These are phyloP conservation scores for Marchantia polymorpha DNA, from an alignment of 225 moss, liverwort and hornwort species.

Conservation along the genomic window DNA sequence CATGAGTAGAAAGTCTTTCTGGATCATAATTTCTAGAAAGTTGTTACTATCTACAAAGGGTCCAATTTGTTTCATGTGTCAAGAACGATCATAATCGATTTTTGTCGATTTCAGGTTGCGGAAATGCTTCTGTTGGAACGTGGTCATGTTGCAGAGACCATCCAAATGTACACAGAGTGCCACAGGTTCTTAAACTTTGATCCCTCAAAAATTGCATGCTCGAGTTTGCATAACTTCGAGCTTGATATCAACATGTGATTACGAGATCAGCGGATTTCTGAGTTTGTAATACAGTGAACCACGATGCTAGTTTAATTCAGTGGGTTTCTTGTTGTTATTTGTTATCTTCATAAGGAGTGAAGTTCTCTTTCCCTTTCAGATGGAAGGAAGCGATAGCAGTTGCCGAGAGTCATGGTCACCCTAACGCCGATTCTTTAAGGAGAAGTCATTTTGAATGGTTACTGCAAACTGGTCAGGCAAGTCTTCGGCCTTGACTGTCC, in stretches of 20 bases:
- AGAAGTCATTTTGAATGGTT: constrained; percentile 75
- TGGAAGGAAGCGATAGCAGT: constrained; percentile 86
- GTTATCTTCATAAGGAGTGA: neutral
- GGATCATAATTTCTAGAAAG: neutral
- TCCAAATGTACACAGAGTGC: constrained; percentile 89
- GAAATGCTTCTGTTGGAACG: constrained; percentile 80
- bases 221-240: too few species aligned
- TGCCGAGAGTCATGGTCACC: constrained; percentile 81
- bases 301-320: neutral
- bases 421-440: constrained; percentile 62
- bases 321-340: neutral
- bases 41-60: neutral
- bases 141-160: constrained; percentile 69
- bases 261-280: neutral
- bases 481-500: neutral
- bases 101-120: constrained; percentile 48
- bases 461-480: constrained; percentile 80
- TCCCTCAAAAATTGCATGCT: too few species aligned
- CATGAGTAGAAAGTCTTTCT: neutral
- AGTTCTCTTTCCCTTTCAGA: constrained; percentile 26
- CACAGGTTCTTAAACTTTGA: constrained; percentile 53
- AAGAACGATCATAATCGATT: neutral
- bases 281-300: neutral
- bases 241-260: too few species aligned
- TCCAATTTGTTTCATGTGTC: too few species aligned